phyloP scores from a whole-genome alignment of 148 eudicot species.

The Cornus kousa region DNA sequence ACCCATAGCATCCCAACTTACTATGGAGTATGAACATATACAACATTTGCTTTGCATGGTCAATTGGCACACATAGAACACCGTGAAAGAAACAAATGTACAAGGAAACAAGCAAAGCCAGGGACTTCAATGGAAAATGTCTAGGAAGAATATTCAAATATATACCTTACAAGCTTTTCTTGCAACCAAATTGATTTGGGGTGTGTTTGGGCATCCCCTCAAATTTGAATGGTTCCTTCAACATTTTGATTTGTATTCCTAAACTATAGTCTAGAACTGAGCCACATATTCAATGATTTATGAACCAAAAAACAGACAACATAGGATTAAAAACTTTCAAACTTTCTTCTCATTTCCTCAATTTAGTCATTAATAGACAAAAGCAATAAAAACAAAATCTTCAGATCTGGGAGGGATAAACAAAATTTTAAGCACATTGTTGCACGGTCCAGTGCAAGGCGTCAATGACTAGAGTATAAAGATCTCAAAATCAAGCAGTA shows the following conservation, averaged over 20 bases:
- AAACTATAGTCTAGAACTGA: too few species aligned
- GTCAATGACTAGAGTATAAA: too few species aligned
- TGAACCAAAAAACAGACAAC: background rate
- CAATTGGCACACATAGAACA: background rate
- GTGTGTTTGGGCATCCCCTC: background rate
- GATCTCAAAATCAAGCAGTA: background rate
- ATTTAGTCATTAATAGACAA: background rate
- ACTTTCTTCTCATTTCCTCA: background rate
- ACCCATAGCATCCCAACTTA: background rate
- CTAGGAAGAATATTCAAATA: background rate
- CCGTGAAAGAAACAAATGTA: background rate
- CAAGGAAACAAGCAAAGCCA: slow-evolving; percentile 6
- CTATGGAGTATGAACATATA: background rate
- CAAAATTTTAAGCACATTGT: background rate
- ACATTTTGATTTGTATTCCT: background rate
- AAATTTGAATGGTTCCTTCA: background rate
- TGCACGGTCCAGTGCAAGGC: too few species aligned
- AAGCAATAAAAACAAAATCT: too few species aligned
- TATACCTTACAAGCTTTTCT: background rate
- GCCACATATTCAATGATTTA: too few species aligned
- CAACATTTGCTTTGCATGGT: background rate
- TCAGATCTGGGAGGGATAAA: background rate
- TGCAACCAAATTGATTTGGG: background rate
- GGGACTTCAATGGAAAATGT: background rate
- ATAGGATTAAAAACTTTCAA: background rate